A percentile compares a stretch with the other conserved stretches of the same genome.
Evolutionary conservation across 169 alveolate species (phyloP).

Genomic region (Theileria orientalis): DNA sequence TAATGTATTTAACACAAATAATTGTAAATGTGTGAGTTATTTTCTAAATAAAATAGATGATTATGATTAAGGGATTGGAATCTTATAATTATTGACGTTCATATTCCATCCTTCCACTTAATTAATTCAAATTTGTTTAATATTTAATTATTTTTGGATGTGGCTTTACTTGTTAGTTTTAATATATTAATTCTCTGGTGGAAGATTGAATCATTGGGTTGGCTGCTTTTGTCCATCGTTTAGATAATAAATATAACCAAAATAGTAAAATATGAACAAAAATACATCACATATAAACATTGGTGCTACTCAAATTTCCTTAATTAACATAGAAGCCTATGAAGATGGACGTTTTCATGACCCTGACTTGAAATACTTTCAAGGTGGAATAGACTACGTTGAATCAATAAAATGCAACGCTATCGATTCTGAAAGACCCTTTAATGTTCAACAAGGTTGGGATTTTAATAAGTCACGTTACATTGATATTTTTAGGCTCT

Average conservation of each 20-base stretch:
- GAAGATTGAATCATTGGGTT: neutral
- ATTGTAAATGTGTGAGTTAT: no score
- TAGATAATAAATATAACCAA: neutral
- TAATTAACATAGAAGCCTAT: neutral
- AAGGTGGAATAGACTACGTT: neutral
- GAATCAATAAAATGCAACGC: neutral
- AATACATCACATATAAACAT: neutral
- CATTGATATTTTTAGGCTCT: slow-evolving; percentile 5
- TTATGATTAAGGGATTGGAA: no score
- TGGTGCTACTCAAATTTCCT: neutral
- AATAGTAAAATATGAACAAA: neutral
- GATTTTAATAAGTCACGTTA: neutral
- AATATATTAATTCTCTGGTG: neutral
- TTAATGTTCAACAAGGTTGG: neutral
- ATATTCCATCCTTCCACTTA: neutral
- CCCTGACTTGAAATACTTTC: neutral
- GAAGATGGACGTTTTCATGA: neutral
- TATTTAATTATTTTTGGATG: neutral
- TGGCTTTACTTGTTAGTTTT: neutral
- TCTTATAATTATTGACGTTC: neutral
- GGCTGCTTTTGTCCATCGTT: neutral
- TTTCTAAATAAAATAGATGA: no score
- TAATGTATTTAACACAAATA: no score
- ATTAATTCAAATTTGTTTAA: no score
- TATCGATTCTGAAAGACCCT: neutral